A percentile compares a stretch with the other conserved stretches of the same genome.
phyloP scores from a whole-genome alignment of 441 rosid genomes.

The Arabidopsis hybrid region DNA sequence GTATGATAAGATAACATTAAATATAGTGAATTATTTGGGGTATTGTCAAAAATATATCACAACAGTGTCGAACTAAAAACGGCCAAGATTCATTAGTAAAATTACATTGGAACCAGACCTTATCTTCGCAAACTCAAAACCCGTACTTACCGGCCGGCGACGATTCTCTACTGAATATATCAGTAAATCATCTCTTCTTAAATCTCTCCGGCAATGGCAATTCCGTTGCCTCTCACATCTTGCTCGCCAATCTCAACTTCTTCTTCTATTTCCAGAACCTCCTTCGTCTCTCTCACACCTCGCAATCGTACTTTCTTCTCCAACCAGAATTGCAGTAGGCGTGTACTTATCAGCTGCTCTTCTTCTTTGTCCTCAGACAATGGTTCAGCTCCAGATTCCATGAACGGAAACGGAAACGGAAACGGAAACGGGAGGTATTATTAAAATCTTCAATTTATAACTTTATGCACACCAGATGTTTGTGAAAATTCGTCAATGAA shows the following conservation, averaged over 20 bases:
- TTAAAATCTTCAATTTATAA: not conserved
- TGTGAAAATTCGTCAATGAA: conserved; percentile 54
- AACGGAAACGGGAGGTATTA: conserved; percentile 46
- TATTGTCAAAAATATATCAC: not conserved
- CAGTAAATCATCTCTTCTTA: conserved; percentile 27
- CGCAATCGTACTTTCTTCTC: conserved; percentile 37
- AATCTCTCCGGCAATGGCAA: conserved; percentile 52
- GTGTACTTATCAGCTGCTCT: conserved; percentile 51
- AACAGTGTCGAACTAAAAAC: not conserved
- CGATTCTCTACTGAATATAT: conserved; percentile 21
- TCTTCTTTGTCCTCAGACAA: conserved; percentile 48
- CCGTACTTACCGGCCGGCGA: conserved; percentile 27
- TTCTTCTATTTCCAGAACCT: conserved; percentile 37
- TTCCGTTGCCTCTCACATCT: conserved; percentile 48
- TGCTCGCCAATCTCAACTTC: conserved; percentile 38
- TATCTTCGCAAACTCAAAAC: conserved; percentile 32
- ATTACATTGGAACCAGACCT: conserved; percentile 25
- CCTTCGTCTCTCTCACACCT: conserved; percentile 41
- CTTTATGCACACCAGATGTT: conserved; percentile 44
- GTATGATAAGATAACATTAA: not conserved
- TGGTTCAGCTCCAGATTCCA: conserved; percentile 56
- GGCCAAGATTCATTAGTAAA: not conserved
- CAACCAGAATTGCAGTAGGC: conserved; percentile 44
- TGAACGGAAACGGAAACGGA: too few species aligned
- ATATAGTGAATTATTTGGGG: not conserved